Evolutionary conservation across 768 basidiomycete genomes (phyloP), one percentile per base, ranked within the genome.

Genomic region (Macrolepiota albuminosa): DNA sequence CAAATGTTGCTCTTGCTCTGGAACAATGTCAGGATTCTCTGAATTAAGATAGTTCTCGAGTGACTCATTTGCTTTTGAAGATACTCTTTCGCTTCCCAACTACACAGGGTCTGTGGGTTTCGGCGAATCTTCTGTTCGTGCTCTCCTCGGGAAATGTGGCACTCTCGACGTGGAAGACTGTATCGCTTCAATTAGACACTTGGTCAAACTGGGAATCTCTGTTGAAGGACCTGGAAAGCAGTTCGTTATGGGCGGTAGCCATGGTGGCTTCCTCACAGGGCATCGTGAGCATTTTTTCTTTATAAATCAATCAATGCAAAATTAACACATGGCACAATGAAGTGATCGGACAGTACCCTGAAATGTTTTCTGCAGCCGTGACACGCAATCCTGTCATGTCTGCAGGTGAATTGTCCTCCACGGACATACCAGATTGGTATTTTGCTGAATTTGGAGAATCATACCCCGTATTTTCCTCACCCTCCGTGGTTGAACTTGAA

Each of bases 341-440:
- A 88, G 87, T 91, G 11, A 82, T 88, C 18, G 84, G 85, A 1
- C 82, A 83, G 60, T 80, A 78, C 64, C 87, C 88, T 0, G 76
- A 80, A 18, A 69, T 82, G 40, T 90, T 87, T 68, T 80, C 78
- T 11, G 88, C 85, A 0, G 84, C 84, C 0, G 80, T 82, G 29
- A 67, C 89, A 50, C 81, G 85, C 45, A 91, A 91, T 66, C 88
- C 89, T 0, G 89, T 90, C 56, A 85, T 84, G 43, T 84, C 84
- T 4, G 76, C 75, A 0, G 85, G 84, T 11, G 83, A 85, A 49
- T 70, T 85, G 33, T 70, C 80, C 0, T 73, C 73, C 0, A 81
- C 81, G 1, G 89, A 91, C 61, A 89, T 91, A 45, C 81, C 85
- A 8, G 88, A 90, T 65, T 91, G 88, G 88, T 80, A 77, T 54